These are phyloP conservation scores for Epichloe aotearoae DNA, from an alignment of 2,329 filamentous ascomycete genomes.

Conservation along the genomic window DNA sequence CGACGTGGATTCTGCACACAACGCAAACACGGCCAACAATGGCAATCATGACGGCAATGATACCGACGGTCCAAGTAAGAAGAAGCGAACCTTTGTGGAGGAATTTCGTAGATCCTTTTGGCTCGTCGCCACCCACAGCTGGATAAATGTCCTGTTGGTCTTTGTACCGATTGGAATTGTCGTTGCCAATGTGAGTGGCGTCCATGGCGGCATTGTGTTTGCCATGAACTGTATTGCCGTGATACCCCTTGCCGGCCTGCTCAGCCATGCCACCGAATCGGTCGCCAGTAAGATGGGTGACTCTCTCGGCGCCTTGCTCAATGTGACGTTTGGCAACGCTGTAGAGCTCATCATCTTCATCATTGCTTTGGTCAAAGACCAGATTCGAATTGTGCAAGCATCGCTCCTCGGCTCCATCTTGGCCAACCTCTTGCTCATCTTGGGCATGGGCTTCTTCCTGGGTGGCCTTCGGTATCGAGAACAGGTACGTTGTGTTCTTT, in stretches of 20 bases:
- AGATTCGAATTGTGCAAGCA: constrained; percentile 86
- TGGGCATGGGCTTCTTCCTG: constrained; percentile 84
- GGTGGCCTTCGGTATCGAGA: constrained; percentile 79
- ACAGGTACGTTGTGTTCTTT: constrained; percentile 39
- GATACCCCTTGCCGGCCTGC: constrained; percentile 57
- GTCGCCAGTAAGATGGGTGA: constrained; percentile 62
- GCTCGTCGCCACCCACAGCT: constrained; percentile 56
- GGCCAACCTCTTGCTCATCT: constrained; percentile 73
- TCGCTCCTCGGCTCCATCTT: constrained; percentile 82
- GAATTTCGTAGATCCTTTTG: constrained; percentile 37
- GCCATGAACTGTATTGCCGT: constrained; percentile 65
- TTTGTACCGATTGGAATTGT: constrained; percentile 70
- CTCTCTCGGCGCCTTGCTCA: constrained; percentile 58
- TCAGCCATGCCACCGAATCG: constrained; percentile 62
- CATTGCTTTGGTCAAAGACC: constrained; percentile 29
- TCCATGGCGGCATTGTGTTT: constrained; percentile 52
- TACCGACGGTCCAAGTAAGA: constrained; percentile 8
- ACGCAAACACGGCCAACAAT: constrained; percentile 14
- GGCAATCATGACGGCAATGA: constrained; percentile 12
- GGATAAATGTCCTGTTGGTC: constrained; percentile 63
- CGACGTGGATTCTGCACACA: constrained; percentile 9
- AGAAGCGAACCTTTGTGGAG: constrained; percentile 30
- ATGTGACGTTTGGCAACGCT: constrained; percentile 67
- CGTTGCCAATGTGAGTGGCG: constrained; percentile 37
- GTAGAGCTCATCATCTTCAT: constrained; percentile 66